Percentiles rank a stretch among this genome's conserved stretches.
phyloP scores from a whole-genome alignment of 768 basidiomycete species.

The Termitomyces sp. region DNA sequence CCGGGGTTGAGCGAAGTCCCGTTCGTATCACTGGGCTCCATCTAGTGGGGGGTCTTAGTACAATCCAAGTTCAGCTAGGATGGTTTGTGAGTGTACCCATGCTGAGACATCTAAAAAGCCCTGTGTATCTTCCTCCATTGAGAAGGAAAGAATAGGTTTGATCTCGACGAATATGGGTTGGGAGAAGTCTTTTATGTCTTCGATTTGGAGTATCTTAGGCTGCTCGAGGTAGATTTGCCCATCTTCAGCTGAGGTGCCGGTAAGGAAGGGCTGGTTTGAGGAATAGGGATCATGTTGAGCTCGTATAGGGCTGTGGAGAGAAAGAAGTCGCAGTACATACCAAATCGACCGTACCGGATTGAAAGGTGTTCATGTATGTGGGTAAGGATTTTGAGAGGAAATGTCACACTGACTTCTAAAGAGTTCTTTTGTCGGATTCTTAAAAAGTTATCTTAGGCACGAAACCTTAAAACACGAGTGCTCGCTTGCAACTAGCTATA shows the following conservation, averaged over 20 bases:
- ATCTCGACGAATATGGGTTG: slow-evolving; percentile 2
- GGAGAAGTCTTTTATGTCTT: neutral
- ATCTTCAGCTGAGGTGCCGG: neutral
- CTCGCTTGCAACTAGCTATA: too few species aligned
- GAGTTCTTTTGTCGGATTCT: too few species aligned
- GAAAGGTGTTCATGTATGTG: neutral
- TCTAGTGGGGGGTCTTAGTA: neutral
- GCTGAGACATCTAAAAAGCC: neutral
- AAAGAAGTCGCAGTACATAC: too few species aligned
- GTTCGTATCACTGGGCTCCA: neutral
- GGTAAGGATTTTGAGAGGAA: neutral
- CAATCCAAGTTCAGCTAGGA: neutral
- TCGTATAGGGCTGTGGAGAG: neutral
- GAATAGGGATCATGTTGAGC: neutral
- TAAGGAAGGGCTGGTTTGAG: neutral
- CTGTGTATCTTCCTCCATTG: neutral
- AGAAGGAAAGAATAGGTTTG: neutral
- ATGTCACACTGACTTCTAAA: neutral
- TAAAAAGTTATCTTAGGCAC: too few species aligned
- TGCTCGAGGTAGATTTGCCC: neutral
- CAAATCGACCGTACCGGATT: too few species aligned
- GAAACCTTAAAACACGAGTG: neutral
- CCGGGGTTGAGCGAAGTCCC: neutral
- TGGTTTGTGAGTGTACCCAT: neutral
- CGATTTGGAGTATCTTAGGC: neutral